A percentile compares a stretch with the other conserved stretches of the same genome.
Evolutionary conservation across 495 filamentous ascomycete genomes (phyloP).

Genomic region (Aspergillus coremiiformis): DNA sequence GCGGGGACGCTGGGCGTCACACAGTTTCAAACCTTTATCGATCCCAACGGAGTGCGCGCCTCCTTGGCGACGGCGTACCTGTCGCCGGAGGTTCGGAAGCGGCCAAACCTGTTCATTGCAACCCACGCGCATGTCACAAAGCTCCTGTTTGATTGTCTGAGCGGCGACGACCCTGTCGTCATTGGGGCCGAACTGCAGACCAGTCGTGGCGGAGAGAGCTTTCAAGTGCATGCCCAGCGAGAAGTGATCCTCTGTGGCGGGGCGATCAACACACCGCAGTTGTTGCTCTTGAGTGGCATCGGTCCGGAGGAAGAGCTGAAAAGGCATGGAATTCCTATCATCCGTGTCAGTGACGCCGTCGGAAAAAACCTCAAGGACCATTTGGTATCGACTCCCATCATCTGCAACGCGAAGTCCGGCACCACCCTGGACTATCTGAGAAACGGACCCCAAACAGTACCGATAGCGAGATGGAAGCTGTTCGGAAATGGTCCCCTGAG

Average conservation of each 20-base stretch:
- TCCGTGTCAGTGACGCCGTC: conserved; percentile 10
- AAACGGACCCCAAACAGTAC: conserved; percentile 11
- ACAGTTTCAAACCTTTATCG: conserved; percentile 18
- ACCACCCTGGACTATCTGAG: conserved; percentile 17
- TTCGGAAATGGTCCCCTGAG: conserved; percentile 15
- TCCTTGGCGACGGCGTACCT: conserved; percentile 19
- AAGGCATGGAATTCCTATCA: conserved; percentile 9
- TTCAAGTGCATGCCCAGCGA: conserved; percentile 19
- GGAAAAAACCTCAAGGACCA: conserved; percentile 19
- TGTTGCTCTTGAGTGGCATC: conserved; percentile 33
- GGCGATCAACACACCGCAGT: conserved; percentile 27
- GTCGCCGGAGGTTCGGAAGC: conserved; percentile 8
- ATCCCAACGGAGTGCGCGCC: conserved; percentile 17
- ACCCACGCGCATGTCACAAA: conserved; percentile 14
- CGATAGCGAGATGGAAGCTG: conserved; percentile 14
- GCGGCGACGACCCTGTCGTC: not conserved
- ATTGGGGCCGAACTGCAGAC: conserved; percentile 18
- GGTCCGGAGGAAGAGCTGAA: conserved; percentile 28
- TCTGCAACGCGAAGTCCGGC: conserved; percentile 16
- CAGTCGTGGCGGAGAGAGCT: conserved; percentile 10
- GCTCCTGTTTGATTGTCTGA: conserved; percentile 14
- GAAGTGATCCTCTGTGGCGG: conserved; percentile 32
- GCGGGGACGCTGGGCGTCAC: conserved; percentile 14
- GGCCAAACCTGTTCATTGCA: conserved; percentile 17
- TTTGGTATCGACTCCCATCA: conserved; percentile 14